phyloP scores from a whole-genome alignment of 1,284 basidiomycete species.

The Thecaphora frezii region DNA sequence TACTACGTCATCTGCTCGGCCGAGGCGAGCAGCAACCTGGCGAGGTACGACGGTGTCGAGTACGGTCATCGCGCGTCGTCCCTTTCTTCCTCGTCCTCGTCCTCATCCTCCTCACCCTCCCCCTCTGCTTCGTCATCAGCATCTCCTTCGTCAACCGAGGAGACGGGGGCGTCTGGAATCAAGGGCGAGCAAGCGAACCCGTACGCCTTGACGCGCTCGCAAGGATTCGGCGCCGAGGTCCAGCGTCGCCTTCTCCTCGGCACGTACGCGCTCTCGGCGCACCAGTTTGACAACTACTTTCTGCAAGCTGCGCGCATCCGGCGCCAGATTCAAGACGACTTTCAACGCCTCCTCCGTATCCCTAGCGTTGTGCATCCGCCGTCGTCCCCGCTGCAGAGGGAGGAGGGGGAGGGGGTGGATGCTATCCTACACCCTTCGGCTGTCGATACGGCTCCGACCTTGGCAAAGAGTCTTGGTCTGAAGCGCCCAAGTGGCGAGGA shows the following conservation, averaged over 20 bases:
- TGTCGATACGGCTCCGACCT: slow-evolving; percentile 44
- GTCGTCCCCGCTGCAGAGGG: neutral
- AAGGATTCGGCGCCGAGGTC: slow-evolving; percentile 80
- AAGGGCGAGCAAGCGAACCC: slow-evolving; percentile 12
- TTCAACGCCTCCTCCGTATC: slow-evolving; percentile 70
- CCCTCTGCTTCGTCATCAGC: too few species aligned
- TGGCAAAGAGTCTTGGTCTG: slow-evolving; percentile 8
- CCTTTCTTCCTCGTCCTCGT: neutral
- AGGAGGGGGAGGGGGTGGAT: slow-evolving; percentile 65
- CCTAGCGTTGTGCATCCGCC: slow-evolving; percentile 64
- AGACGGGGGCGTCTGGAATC: neutral
- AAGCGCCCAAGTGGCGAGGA: slow-evolving; percentile 8
- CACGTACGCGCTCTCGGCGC: slow-evolving; percentile 85
- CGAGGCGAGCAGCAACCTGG: slow-evolving; percentile 90
- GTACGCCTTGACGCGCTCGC: slow-evolving; percentile 61
- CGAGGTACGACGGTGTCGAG: slow-evolving; percentile 81
- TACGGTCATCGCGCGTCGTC: slow-evolving; percentile 60
- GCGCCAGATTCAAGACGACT: slow-evolving; percentile 72
- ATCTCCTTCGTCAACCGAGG: slow-evolving; percentile 9
- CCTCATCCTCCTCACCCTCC: too few species aligned
- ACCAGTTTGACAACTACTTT: slow-evolving; percentile 95
- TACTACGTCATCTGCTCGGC: slow-evolving; percentile 95
- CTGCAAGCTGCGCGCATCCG: slow-evolving; percentile 85
- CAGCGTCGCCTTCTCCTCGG: slow-evolving; percentile 85
- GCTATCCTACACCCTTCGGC: slow-evolving; percentile 72